phyloP scores from a whole-genome alignment of 2,329 filamentous ascomycete species.

The Myotisia sp. region DNA sequence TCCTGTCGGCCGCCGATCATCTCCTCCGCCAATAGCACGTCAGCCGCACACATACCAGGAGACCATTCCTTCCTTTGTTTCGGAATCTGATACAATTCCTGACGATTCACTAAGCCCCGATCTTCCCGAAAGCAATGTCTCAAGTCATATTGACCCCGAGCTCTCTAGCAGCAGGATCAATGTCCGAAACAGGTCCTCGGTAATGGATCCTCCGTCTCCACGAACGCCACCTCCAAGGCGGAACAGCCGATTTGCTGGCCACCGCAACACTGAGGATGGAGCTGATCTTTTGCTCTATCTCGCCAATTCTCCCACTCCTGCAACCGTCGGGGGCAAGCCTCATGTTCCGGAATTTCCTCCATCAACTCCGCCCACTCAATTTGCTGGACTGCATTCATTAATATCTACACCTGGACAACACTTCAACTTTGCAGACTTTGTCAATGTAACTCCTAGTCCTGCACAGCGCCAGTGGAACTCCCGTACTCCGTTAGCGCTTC shows the following conservation, averaged over 20 bases:
- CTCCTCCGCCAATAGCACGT: constrained; percentile 64
- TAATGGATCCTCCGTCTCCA: constrained; percentile 65
- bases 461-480: constrained; percentile 67
- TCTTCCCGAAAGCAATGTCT: constrained; percentile 19
- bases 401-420: constrained; percentile 51
- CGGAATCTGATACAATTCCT: constrained; percentile 53
- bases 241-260: constrained; percentile 37
- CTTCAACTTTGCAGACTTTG: constrained; percentile 93
- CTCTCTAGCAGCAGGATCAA: constrained; percentile 44
- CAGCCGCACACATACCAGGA: constrained; percentile 57
- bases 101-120: constrained; percentile 31
- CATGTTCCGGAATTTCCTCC: constrained; percentile 44
- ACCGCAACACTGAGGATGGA: constrained; percentile 58
- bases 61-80: constrained; percentile 60
- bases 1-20: too few species aligned
- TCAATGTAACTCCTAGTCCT: constrained; percentile 92
- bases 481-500: constrained; percentile 39
- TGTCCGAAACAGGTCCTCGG: constrained; percentile 30
- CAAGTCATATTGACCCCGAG: constrained; percentile 72
- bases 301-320: constrained; percentile 80
- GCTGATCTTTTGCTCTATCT: constrained; percentile 70
- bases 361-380: constrained; percentile 62
- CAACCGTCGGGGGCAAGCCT: constrained; percentile 39
- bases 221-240: constrained; percentile 58
- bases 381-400: constrained; percentile 36